These are phyloP conservation scores for Tranzscheliella williamsii DNA, from an alignment of 1,284 basidiomycete genomes.

Conservation along the genomic window DNA sequence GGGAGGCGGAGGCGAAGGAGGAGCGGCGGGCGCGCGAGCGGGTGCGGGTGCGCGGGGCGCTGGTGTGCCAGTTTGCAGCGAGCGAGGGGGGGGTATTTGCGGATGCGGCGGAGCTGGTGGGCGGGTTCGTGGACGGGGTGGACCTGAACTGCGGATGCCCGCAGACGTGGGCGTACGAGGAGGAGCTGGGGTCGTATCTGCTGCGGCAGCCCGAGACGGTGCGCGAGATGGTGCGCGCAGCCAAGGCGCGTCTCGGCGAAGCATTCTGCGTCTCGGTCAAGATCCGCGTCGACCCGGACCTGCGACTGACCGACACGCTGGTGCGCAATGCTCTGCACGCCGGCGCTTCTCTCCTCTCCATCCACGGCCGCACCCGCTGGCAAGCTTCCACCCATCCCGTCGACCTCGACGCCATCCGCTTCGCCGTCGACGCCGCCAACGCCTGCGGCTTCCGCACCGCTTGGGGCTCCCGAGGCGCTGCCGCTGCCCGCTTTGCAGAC, in stretches of 20 bases:
- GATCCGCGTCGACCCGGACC: conserved; percentile 67
- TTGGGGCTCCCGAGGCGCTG: conserved; percentile 33
- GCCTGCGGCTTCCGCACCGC: conserved; percentile 41
- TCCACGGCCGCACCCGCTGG: conserved; percentile 68
- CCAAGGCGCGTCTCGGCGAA: conserved; percentile 66
- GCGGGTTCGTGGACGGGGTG: conserved; percentile 66
- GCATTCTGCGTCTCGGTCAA: conserved; percentile 68
- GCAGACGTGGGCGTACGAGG: conserved; percentile 61
- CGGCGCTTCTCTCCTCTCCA: conserved; percentile 65
- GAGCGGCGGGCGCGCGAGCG: conserved; percentile 16
- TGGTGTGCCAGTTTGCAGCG: conserved; percentile 68
- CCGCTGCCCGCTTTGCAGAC: conserved; percentile 30
- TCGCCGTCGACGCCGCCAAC: conserved; percentile 65
- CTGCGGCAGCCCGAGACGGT: conserved; percentile 68
- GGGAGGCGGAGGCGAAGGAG: conserved; percentile 13
- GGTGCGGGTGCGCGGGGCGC: conserved; percentile 63
- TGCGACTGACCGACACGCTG: conserved; percentile 65
- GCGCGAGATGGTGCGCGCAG: conserved; percentile 66
- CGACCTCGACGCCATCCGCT: conserved; percentile 64
- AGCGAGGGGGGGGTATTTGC: conserved; percentile 65
- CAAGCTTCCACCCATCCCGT: conserved; percentile 66
- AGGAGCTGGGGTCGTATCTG: conserved; percentile 68
- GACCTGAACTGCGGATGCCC: conserved; percentile 67
- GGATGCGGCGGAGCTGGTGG: conserved; percentile 67
- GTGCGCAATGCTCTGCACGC: conserved; percentile 65